A percentile compares a stretch with the other conserved stretches of the same genome.
Conservation (phyloP, 164 flowering plant species). For the Cinnamomum chago region DNA sequence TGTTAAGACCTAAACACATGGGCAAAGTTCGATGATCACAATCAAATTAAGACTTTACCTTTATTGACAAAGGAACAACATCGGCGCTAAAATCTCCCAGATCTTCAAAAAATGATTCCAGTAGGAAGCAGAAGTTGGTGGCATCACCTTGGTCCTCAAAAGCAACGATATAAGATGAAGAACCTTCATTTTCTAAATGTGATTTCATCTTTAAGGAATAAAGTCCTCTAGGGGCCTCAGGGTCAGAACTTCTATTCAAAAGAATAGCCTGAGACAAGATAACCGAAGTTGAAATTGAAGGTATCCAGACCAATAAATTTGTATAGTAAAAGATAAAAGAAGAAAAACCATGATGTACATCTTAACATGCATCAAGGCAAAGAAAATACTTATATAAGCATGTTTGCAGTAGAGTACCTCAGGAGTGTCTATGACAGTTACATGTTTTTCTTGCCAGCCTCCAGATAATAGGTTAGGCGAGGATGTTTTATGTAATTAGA, state of each 20-base stretch:
- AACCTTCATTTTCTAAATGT: conserved; percentile 12
- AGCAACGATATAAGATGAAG: conserved; percentile 39
- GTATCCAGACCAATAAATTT: too few relatives aligned
- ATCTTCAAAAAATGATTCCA: conserved; percentile 74
- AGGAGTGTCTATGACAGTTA: too few relatives aligned
- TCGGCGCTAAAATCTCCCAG: conserved; percentile 62
- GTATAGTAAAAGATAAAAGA: too few relatives aligned
- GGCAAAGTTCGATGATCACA: background rate
- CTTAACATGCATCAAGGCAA: too few relatives aligned
- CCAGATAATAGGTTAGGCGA: too few relatives aligned
- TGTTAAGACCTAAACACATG: background rate
- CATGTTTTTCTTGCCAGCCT: too few relatives aligned
- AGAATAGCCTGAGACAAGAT: conserved; percentile 45
- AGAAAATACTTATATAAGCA: too few relatives aligned
- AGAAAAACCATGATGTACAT: too few relatives aligned
- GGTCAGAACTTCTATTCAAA: conserved; percentile 47
- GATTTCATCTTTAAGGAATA: conserved; percentile 43
- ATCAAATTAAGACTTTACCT: conserved; percentile 39
- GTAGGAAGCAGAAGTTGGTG: conserved; percentile 64
- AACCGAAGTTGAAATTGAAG: too few relatives aligned
- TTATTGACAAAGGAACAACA: conserved; percentile 51
- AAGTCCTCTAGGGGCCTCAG: conserved; percentile 47
- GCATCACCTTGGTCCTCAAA: conserved; percentile 88
- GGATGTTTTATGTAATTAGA: too few relatives aligned
- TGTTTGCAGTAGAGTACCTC: too few relatives aligned